Conservation (phyloP, 176 grass and related monocot genomes). For the Eleusine coracana region DNA sequence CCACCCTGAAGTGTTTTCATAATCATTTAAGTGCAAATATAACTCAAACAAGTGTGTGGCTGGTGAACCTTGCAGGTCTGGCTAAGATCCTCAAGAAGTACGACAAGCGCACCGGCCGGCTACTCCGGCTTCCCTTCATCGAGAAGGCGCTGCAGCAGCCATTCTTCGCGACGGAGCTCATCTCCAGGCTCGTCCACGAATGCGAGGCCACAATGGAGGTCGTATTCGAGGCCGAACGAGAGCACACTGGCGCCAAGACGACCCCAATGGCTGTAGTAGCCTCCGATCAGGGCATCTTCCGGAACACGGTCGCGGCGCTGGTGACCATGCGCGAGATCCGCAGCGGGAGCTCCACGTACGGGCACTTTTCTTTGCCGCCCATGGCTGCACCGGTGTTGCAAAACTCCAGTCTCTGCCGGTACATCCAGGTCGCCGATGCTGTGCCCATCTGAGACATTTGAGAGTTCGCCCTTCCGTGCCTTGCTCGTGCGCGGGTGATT, state of each 20-base stretch:
- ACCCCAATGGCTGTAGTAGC: not conserved
- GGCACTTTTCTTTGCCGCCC: conserved; percentile 71
- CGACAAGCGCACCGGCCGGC: conserved; percentile 68
- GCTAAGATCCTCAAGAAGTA: conserved; percentile 91
- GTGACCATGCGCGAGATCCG: conserved; percentile 68
- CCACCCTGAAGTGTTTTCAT: too few relatives aligned
- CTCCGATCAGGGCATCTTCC: conserved; percentile 57
- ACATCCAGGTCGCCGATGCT: conserved; percentile 38
- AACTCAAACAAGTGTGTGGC: too few relatives aligned
- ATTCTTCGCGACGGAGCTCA: conserved; percentile 84
- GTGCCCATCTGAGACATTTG: conserved; percentile 37
- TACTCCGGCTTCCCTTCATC: conserved; percentile 74
- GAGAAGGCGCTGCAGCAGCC: conserved; percentile 71
- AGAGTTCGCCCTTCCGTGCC: too few relatives aligned
- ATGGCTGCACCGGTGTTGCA: conserved; percentile 44
- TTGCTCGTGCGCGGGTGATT: too few relatives aligned
- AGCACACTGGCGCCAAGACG: not conserved
- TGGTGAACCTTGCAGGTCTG: conserved; percentile 41
- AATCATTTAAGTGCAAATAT: too few relatives aligned
- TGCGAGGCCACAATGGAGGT: conserved; percentile 70
- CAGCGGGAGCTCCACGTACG: conserved; percentile 68
- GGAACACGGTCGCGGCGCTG: conserved; percentile 63
- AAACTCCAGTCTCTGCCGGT: not conserved
- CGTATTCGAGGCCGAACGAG: conserved; percentile 35
- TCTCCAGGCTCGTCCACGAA: conserved; percentile 66